Base-by-base conservation (phyloP, 177 flowering plant genomes). In the Telopea speciosissima region DNA sequence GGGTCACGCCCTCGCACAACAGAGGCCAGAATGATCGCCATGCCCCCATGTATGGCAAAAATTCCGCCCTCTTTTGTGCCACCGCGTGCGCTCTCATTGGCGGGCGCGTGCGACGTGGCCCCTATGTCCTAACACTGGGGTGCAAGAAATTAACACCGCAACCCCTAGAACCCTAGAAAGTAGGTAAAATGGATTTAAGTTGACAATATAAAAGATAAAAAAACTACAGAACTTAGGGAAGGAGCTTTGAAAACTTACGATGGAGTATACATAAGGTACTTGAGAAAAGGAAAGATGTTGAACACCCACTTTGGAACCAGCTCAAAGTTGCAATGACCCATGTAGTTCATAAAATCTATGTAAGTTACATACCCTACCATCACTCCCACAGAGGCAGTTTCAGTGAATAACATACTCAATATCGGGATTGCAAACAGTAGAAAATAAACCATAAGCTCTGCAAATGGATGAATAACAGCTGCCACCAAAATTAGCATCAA, bases 391-490 rank as follows among this genome's bases (percentile, higher is more conserved):
- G 97, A 91, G 11, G 59, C 72, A 0, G 82, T 83, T 68, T 80
- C 62, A 0, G 78, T 81, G 22, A 73, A 10, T 17, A 79, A 0
- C 7, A 64, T 58, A 0, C 79, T 65, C 10, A 83, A 0, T 73
- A 85, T 0, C 1, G 97, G 92, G 33, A 90, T 83, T 1, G 85
- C 64, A 66, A 93, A 93, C 3, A 93, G 81, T 6, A 44, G 0
- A 62, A 79, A 81, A 65, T 91, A 92, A 0, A 68, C 73, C 0
- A 91, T 21, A 68, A 79, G 82, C 68, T 88, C 96, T 42, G 82
- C 91, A 76, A 89, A 90, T 56, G 97, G 92, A 80, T 90, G 92
- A 24, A 83, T 74, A 24, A 84, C 89, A 70, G 91, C 89, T 85
- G 86, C 75, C 68, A 63, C 28, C 70, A 7, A 49, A 68, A 49